Evolutionary conservation across 106 monocot species (phyloP).

Genomic region (Dioscorea zingiberensis): DNA sequence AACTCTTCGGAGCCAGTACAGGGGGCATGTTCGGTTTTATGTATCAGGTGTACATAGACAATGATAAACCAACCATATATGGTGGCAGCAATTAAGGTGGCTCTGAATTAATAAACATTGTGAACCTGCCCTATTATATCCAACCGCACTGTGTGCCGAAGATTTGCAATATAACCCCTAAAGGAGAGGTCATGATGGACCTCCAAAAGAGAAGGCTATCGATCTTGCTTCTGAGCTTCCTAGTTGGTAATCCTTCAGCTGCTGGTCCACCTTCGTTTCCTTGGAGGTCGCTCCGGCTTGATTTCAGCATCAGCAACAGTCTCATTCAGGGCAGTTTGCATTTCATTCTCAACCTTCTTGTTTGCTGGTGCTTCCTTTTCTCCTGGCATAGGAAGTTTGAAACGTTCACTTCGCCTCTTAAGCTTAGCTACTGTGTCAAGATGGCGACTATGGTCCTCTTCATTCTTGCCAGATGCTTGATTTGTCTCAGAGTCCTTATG

Average conservation of each 20-base stretch:
- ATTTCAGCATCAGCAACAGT: slow-evolving; percentile 40
- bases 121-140: background rate
- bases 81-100: background rate
- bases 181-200: no score
- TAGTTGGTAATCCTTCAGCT: slow-evolving; percentile 15
- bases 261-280: slow-evolving; percentile 88
- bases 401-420: slow-evolving; percentile 86
- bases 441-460: slow-evolving; percentile 51
- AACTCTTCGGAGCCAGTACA: background rate
- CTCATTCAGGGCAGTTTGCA: slow-evolving; percentile 16
- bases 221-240: no score
- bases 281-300: slow-evolving; percentile 77
- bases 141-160: no score
- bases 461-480: slow-evolving; percentile 24
- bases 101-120: background rate
- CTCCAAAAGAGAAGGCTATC: no score
- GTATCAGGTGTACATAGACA: background rate
- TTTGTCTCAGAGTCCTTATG: slow-evolving; percentile 27
- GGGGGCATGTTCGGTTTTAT: background rate
- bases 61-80: background rate
- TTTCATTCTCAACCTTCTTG: slow-evolving; percentile 53
- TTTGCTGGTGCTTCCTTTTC: slow-evolving; percentile 48
- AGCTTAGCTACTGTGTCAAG: slow-evolving; percentile 84
- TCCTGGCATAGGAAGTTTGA: slow-evolving; percentile 83
- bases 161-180: no score